These are phyloP conservation scores for Candida tallmaniae DNA, from an alignment of 805 yeast species.

Conservation along the genomic window DNA sequence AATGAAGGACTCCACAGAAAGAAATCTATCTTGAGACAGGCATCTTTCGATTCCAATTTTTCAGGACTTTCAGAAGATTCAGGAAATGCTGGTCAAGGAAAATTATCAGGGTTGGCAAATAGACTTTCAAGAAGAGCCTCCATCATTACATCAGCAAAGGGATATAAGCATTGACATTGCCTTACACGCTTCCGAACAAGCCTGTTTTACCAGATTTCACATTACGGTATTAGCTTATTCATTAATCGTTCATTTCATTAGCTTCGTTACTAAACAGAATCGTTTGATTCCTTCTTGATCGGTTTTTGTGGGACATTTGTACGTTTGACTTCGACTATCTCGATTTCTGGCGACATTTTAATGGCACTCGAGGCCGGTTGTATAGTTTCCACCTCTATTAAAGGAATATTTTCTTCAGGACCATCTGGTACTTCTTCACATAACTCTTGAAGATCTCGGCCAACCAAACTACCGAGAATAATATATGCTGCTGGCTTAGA, in stretches of 20 bases:
- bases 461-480: constrained; percentile 59
- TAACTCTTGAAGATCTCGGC: constrained; percentile 43
- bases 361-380: constrained; percentile 51
- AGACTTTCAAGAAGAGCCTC: constrained; percentile 35
- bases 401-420: constrained; percentile 75
- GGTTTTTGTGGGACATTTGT: constrained; percentile 9
- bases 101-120: constrained; percentile 24
- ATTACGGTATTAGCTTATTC: too few species aligned
- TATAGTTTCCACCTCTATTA: constrained; percentile 63
- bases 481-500: constrained; percentile 83
- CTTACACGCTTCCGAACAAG: too few species aligned
- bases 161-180: constrained; percentile 2
- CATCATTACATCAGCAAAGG: constrained; percentile 14
- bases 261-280: too few species aligned
- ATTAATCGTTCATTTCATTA: too few species aligned
- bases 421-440: constrained; percentile 53
- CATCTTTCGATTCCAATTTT: constrained; percentile 18
- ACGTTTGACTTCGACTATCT: constrained; percentile 22
- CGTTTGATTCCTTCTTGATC: constrained; percentile 8
- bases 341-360: constrained; percentile 57
- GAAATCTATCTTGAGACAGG: constrained; percentile 13
- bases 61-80: constrained; percentile 14
- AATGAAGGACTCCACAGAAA: constrained; percentile 10
- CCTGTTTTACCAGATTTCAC: too few species aligned
- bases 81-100: not conserved